Evolutionary conservation across 345 rosid species (phyloP).

Genomic region (Capsella bursapastoris): DNA sequence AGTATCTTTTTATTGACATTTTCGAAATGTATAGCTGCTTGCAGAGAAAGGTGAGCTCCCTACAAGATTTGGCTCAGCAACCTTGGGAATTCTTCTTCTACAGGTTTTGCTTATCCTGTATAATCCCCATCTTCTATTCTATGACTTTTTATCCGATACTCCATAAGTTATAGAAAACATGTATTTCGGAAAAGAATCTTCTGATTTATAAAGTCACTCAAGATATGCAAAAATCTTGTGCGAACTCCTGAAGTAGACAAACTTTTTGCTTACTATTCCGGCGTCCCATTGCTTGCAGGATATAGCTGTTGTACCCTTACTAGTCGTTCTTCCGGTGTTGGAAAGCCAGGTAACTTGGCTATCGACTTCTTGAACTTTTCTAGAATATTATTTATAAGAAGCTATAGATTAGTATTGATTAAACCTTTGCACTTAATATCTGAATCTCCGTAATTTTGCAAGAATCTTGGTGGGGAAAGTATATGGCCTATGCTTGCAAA

Average conservation of each 20-base stretch:
- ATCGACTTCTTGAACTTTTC: slow-evolving; percentile 8
- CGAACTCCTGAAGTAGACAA: slow-evolving; percentile 7
- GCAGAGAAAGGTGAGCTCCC: slow-evolving; percentile 99
- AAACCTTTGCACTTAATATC: slow-evolving; percentile 20
- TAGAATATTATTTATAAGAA: not conserved
- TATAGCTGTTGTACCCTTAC: slow-evolving; percentile 91
- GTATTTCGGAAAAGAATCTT: not conserved
- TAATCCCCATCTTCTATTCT: slow-evolving; percentile 24
- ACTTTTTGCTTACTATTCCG: slow-evolving; percentile 10
- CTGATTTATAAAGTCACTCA: not conserved
- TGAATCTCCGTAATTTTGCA: slow-evolving; percentile 16
- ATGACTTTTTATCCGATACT: not conserved
- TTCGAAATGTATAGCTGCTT: slow-evolving; percentile 66
- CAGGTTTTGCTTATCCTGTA: slow-evolving; percentile 62
- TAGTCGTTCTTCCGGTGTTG: slow-evolving; percentile 89
- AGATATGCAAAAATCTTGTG: not conserved
- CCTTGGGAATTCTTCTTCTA: slow-evolving; percentile 93
- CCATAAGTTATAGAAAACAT: slow-evolving; percentile 13
- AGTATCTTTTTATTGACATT: slow-evolving; percentile 1
- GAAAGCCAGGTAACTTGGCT: slow-evolving; percentile 78
- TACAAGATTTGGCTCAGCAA: slow-evolving; percentile 96
- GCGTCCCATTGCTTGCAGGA: slow-evolving; percentile 62
- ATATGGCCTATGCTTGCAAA: slow-evolving; percentile 88
- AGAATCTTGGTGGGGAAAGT: slow-evolving; percentile 75
- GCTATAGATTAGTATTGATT: not conserved